Conservation (phyloP, 2,329 filamentous ascomycete species). For the Calonectria multiphialidica region DNA sequence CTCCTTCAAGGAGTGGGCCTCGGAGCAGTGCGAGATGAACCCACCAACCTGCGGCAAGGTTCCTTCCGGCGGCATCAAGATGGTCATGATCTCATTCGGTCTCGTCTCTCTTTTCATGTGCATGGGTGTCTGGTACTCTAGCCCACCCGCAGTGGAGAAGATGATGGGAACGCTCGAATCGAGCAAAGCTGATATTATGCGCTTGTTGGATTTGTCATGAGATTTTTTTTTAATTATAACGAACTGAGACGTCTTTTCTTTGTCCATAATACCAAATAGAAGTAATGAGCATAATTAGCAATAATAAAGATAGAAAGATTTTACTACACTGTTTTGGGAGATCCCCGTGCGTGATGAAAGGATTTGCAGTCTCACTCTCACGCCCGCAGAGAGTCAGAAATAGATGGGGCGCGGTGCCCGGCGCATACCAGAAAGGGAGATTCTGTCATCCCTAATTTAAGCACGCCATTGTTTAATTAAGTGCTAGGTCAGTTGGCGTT, state of each 20-base stretch:
- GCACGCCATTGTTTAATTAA: not conserved
- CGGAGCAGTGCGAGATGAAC: constrained; percentile 34
- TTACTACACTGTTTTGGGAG: too few relatives aligned
- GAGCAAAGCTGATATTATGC: constrained; percentile 7
- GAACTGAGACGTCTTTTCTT: constrained; percentile 3
- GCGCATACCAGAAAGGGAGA: not conserved
- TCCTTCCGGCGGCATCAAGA: constrained; percentile 32
- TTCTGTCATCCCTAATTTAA: not conserved
- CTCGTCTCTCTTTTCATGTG: constrained; percentile 36
- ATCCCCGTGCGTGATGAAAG: not conserved
- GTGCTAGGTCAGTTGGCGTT: not conserved
- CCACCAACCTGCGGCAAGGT: constrained; percentile 31
- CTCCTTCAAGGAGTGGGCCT: constrained; percentile 39
- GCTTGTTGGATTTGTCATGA: constrained; percentile 16
- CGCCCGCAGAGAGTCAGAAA: not conserved
- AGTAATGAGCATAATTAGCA: not conserved
- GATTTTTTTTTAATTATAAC: not conserved
- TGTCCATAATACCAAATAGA: constrained; percentile 6
- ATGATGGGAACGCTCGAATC: not conserved
- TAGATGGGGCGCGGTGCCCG: not conserved
- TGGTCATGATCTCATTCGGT: constrained; percentile 38
- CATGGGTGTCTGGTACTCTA: constrained; percentile 6
- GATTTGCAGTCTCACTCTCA: not conserved
- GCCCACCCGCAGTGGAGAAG: not conserved
- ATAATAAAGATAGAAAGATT: not conserved